A percentile compares a stretch with the other conserved stretches of the same genome.
These are phyloP conservation scores for Blastobotrys mokoenaii DNA, from an alignment of 805 yeast genomes.

Conservation along the genomic window DNA sequence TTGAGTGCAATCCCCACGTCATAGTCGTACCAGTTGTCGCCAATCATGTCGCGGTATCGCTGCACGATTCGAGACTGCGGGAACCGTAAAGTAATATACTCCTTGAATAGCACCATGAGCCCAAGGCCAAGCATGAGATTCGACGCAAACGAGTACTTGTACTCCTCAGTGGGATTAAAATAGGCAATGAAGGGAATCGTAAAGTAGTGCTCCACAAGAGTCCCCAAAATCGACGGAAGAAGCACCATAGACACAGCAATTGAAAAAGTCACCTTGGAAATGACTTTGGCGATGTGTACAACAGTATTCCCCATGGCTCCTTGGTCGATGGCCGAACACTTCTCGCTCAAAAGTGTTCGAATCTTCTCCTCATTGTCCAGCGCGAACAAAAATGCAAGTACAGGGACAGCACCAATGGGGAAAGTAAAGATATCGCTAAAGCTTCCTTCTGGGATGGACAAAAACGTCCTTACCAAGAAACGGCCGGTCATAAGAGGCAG, in stretches of 20 bases:
- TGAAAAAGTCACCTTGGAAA: background rate
- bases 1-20: slow-evolving; percentile 4
- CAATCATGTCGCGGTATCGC: slow-evolving; percentile 11
- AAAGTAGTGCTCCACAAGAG: slow-evolving; percentile 15
- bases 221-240: slow-evolving; percentile 13
- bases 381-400: background rate
- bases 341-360: background rate
- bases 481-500: slow-evolving; percentile 26
- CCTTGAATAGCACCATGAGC: slow-evolving; percentile 10
- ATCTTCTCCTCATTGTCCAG: slow-evolving; percentile 1
- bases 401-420: slow-evolving; percentile 16
- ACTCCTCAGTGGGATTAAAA: background rate
- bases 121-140: slow-evolving; percentile 13
- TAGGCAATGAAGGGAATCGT: background rate
- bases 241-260: slow-evolving; percentile 5
- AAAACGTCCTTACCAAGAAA: slow-evolving; percentile 5
- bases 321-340: background rate
- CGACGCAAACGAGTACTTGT: slow-evolving; percentile 2
- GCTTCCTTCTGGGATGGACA: slow-evolving; percentile 3
- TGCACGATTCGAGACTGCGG: slow-evolving; percentile 10
- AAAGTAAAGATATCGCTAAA: slow-evolving; percentile 19
- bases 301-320: too few species aligned
- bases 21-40: slow-evolving; percentile 10
- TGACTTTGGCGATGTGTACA: background rate
- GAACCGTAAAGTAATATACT: slow-evolving; percentile 4